Base-by-base conservation (phyloP, 2,329 filamentous ascomycete species). In the Penicillium sp. region DNA sequence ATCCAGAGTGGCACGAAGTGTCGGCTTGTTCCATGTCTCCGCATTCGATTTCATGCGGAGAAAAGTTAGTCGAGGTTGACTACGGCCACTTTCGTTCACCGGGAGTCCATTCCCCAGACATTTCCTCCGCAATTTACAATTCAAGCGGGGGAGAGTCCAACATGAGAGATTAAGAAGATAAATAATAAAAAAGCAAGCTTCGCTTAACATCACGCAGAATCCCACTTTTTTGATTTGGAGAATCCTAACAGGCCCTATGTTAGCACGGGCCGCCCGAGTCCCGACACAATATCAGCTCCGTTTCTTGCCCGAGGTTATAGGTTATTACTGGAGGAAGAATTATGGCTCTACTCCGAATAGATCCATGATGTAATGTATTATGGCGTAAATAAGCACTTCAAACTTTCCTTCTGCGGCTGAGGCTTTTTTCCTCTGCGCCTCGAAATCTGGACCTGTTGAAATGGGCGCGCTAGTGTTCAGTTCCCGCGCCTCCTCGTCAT, bases 71-170 rank as follows among this genome's bases (percentile, higher is more conserved):
- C 20, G 45, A 44, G 49, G 26, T 46, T 27, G 33, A 25, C 43
- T 20, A 40, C 27, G 33, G 18, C 52, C 56, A 8, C 20, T 50
- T 53, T 47, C 29, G 53, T 40, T 55, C 49, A 58, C 56, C 56
- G 56, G 49, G 22, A 45, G 15, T 41, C n/a, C 20, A 41, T 55
- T 58, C 53, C 53, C 56, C 55, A 54, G 55, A 54, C 20, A 22
- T 31, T 29, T 29, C 47, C 48, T 49, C 52, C 55, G 37, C 53
- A 41, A 18, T 49, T 44, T 27, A 40, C 43, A 40, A 12, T 25
- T n/a, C 20, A 35, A 22, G 44, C 51, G 37, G 42, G 51, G 42
- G 23, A 40, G 22, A 31, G 33, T 12, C 8, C 4, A 27, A 2
- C 6, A 40, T 25, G 44, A 26, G 29, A 42, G 12, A 22, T 22